Evolutionary conservation across 1,139 yeast genomes (phyloP).

Genomic region (Williopsis jadinii): DNA sequence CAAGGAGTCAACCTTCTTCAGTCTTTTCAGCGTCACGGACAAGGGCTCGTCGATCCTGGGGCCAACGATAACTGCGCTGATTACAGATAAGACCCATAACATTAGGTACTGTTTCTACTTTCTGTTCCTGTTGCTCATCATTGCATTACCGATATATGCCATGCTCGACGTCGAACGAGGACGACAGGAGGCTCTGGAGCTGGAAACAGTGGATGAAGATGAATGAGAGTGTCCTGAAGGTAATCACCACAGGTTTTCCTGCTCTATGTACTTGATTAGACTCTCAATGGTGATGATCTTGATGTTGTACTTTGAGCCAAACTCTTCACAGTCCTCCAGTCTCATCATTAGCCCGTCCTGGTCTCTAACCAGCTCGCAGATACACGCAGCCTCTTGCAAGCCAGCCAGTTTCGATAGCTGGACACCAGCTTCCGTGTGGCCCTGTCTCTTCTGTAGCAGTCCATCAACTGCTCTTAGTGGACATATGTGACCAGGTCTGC

Average conservation of each 20-base stretch:
- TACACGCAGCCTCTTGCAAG: conserved; percentile 80
- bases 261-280: conserved; percentile 47
- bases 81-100: conserved; percentile 62
- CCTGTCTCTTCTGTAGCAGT: conserved; percentile 72
- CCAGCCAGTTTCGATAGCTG: conserved; percentile 77
- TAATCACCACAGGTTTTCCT: conserved; percentile 6
- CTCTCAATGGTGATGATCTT: conserved; percentile 80
- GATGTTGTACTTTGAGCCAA: conserved; percentile 55
- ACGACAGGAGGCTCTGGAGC: conserved; percentile 35
- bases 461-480: conserved; percentile 92
- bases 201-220: conserved; percentile 19
- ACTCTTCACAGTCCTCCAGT: conserved; percentile 72
- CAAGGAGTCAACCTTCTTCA: conserved; percentile 62
- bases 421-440: conserved; percentile 98
- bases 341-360: conserved; percentile 96
- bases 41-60: conserved; percentile 69
- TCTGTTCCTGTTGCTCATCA: conserved; percentile 39
- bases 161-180: conserved; percentile 53
- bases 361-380: conserved; percentile 90
- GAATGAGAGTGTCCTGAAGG: background rate
- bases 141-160: conserved; percentile 45
- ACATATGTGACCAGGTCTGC: conserved; percentile 89
- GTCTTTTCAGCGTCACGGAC: conserved; percentile 64
- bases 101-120: conserved; percentile 63
- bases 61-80: conserved; percentile 56